phyloP scores from a whole-genome alignment of 352 stramenopile species.

The Phytopythium mirpurense region DNA sequence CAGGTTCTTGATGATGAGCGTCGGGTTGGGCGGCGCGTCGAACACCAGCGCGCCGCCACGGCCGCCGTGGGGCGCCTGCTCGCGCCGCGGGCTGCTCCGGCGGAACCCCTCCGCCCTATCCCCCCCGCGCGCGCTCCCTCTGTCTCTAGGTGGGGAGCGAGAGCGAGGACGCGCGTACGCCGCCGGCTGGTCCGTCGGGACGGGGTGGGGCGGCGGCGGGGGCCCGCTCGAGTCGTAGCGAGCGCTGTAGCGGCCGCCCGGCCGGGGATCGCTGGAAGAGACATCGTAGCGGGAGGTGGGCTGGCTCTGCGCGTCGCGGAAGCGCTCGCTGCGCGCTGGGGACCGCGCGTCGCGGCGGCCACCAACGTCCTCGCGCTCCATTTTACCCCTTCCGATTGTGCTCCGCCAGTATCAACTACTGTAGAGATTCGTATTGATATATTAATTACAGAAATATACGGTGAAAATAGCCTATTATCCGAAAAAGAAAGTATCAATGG shows the following conservation, averaged over 20 bases:
- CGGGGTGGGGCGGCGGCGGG: neutral
- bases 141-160: neutral
- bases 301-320: neutral
- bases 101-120: neutral
- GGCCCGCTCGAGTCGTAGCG: conserved; percentile 1
- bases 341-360: neutral
- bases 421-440: neutral
- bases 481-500: no score
- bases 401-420: neutral
- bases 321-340: neutral
- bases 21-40: conserved; percentile 42
- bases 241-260: neutral
- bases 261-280: neutral
- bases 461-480: no score
- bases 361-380: neutral
- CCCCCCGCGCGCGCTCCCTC: neutral
- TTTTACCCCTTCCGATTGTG: neutral
- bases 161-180: neutral
- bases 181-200: neutral
- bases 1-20: conserved; percentile 58
- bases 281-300: neutral
- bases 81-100: neutral
- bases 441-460: neutral
- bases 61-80: neutral
- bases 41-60: conserved; percentile 1